A percentile compares a stretch with the other conserved stretches of the same genome.
phyloP scores from a whole-genome alignment of 805 yeast genomes.

The Teunomyces aglyptinius region DNA sequence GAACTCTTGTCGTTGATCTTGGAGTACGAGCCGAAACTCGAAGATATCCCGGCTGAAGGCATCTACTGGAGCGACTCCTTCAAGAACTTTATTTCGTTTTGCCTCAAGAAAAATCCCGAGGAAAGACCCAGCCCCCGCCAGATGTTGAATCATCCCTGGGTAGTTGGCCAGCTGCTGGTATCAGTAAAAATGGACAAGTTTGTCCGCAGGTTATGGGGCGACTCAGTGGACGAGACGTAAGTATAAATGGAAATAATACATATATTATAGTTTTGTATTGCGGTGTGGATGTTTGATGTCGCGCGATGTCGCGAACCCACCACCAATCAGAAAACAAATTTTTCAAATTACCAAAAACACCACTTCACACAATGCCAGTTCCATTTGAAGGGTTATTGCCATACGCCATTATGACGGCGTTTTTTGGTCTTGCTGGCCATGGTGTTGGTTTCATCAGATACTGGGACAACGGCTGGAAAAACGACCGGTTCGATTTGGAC shows the following conservation, averaged over 20 bases:
- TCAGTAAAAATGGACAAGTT: constrained; percentile 84
- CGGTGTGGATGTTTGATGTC: not conserved
- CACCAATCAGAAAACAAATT: constrained; percentile 20
- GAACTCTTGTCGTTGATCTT: constrained; percentile 80
- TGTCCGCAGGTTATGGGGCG: constrained; percentile 69
- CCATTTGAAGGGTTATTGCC: constrained; percentile 50
- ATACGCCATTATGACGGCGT: constrained; percentile 44
- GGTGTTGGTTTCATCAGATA: constrained; percentile 45
- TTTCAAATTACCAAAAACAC: constrained; percentile 5
- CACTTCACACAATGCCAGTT: constrained; percentile 35
- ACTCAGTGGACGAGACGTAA: not conserved
- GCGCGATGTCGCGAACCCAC: not conserved
- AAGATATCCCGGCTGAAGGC: constrained; percentile 72
- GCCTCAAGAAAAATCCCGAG: constrained; percentile 74
- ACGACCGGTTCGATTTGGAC: constrained; percentile 44
- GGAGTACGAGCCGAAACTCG: constrained; percentile 75
- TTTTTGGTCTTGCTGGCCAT: constrained; percentile 46
- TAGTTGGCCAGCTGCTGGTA: constrained; percentile 68
- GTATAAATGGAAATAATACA: too few relatives aligned
- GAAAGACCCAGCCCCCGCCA: constrained; percentile 91
- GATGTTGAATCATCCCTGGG: constrained; percentile 93
- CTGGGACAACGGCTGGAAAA: constrained; percentile 51
- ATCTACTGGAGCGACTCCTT: constrained; percentile 82
- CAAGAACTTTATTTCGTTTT: constrained; percentile 75
- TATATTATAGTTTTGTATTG: not conserved